Percentiles rank a stretch among this genome's conserved stretches.
Conservation (phyloP, 2,329 filamentous ascomycete species). For the Stagonosporopsis tanaceti region DNA sequence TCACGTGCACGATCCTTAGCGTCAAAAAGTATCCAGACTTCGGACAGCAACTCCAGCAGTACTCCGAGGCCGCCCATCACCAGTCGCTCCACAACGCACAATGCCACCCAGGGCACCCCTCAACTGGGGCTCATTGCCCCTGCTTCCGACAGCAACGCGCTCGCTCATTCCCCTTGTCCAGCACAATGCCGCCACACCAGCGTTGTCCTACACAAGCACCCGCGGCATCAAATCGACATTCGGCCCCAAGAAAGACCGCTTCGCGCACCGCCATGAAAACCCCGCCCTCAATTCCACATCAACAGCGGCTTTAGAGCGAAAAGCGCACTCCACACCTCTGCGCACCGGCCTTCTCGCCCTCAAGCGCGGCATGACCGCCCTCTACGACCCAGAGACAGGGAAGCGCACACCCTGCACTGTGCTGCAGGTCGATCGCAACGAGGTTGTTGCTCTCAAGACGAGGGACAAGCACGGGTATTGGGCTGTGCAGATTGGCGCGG, state of each 20-base stretch:
- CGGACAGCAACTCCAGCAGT: conserved; percentile 7
- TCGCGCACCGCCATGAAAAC: conserved; percentile 61
- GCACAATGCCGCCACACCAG: conserved; percentile 24
- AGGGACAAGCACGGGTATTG: conserved; percentile 84
- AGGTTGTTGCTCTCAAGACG: conserved; percentile 89
- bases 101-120: conserved; percentile 49
- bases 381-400: conserved; percentile 80
- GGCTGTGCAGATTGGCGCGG: conserved; percentile 88
- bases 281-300: conserved; percentile 63
- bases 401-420: conserved; percentile 86
- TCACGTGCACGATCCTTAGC: conserved; percentile 7
- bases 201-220: conserved; percentile 34
- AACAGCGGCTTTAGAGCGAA: conserved; percentile 67
- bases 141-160: conserved; percentile 40
- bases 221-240: conserved; percentile 65
- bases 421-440: conserved; percentile 89
- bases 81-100: conserved; percentile 15
- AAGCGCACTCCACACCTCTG: conserved; percentile 64
- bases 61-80: conserved; percentile 5
- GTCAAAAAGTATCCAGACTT: conserved; percentile 32
- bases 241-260: conserved; percentile 59
- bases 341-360: conserved; percentile 84
- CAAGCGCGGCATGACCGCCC: conserved; percentile 95
- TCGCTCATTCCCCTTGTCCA: conserved; percentile 31
- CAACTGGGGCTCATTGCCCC: conserved; percentile 44